phyloP scores from a whole-genome alignment of 768 basidiomycete genomes.

The Chalciporus pseudorubinellus region DNA sequence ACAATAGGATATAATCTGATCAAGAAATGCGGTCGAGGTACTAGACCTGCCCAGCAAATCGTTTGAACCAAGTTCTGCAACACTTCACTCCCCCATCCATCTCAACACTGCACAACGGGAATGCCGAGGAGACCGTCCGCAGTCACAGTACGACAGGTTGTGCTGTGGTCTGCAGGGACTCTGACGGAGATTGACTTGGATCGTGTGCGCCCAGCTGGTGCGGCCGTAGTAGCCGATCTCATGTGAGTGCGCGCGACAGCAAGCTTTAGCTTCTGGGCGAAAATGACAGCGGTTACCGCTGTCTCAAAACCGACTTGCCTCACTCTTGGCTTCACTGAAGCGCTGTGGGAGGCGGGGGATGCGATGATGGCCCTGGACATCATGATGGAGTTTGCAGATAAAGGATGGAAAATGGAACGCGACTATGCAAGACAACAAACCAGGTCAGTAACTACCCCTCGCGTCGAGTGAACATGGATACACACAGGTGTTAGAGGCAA shows the following conservation, averaged over 20 bases:
- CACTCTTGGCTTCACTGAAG: slow-evolving; percentile 1
- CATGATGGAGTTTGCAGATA: not conserved
- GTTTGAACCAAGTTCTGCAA: not conserved
- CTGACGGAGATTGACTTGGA: slow-evolving; percentile 5
- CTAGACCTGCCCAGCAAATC: not conserved
- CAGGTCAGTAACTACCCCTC: slow-evolving; percentile 2
- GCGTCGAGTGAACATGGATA: not conserved
- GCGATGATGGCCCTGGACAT: not conserved
- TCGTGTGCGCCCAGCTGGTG: slow-evolving; percentile 3
- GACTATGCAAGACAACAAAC: not conserved
- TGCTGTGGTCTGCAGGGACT: not conserved
- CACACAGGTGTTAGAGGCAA: slow-evolving; percentile 4
- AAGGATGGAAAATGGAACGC: not conserved
- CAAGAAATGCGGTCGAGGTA: not conserved
- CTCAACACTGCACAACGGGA: not conserved
- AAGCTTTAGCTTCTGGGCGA: slow-evolving; percentile 22
- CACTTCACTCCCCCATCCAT: not conserved
- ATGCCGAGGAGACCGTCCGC: not conserved
- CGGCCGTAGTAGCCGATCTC: not conserved
- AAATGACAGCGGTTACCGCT: slow-evolving; percentile 21
- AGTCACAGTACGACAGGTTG: not conserved
- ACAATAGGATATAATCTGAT: not conserved
- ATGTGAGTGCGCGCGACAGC: slow-evolving; percentile 12
- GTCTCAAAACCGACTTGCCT: slow-evolving; percentile 23
- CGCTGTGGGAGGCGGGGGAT: not conserved